These are phyloP conservation scores for Salix suchowensis DNA, from an alignment of 345 rosid species.

Conservation along the genomic window DNA sequence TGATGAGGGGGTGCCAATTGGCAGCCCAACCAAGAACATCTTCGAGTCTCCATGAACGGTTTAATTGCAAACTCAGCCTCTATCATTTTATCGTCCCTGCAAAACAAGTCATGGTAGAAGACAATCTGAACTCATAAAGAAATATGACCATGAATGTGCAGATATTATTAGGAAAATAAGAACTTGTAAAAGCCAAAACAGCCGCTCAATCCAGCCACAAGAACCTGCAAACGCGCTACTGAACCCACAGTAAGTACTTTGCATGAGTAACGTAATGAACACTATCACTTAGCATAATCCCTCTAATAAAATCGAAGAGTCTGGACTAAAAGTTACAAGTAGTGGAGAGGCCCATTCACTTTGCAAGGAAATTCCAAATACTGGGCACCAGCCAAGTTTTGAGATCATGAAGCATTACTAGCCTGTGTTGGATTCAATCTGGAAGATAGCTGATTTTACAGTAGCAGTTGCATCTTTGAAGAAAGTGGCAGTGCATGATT, in stretches of 20 bases:
- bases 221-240: too few relatives aligned
- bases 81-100: slow-evolving; percentile 82
- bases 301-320: background rate
- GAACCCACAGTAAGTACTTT: background rate
- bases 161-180: background rate
- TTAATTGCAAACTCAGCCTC: slow-evolving; percentile 62
- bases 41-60: slow-evolving; percentile 44
- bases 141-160: background rate
- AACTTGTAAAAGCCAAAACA: background rate
- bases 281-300: background rate
- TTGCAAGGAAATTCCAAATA: background rate
- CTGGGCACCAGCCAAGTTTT: background rate
- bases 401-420: background rate
- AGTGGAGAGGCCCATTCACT: background rate
- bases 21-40: slow-evolving; percentile 43
- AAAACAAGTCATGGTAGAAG: slow-evolving; percentile 60
- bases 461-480: background rate
- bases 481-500: background rate
- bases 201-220: too few relatives aligned
- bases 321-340: background rate
- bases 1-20: slow-evolving; percentile 50
- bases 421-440: background rate
- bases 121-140: slow-evolving; percentile 40
- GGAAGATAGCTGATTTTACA: background rate
- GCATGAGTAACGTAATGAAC: background rate